These are phyloP conservation scores for Dioscorea dumetorum DNA, from an alignment of 106 monocot genomes.

Conservation along the genomic window DNA sequence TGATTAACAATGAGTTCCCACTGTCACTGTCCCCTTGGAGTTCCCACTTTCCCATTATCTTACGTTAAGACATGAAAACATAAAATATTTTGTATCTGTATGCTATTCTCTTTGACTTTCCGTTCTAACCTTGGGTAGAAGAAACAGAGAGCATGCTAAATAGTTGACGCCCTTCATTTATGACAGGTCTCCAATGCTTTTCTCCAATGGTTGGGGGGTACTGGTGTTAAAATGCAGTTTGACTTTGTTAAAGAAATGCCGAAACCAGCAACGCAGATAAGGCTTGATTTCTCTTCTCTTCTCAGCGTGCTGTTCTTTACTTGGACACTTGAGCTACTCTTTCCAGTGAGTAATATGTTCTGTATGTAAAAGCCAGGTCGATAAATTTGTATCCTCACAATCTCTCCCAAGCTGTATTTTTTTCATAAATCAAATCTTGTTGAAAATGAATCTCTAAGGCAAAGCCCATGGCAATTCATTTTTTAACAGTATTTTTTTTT, in stretches of 20 bases:
- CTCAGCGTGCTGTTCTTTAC: conserved; percentile 66
- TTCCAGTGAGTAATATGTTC: conserved; percentile 40
- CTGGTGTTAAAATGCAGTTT: conserved; percentile 30
- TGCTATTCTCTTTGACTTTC: too few relatives aligned
- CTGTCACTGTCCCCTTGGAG: too few relatives aligned
- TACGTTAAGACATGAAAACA: too few relatives aligned
- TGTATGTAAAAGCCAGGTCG: background rate
- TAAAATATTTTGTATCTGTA: too few relatives aligned
- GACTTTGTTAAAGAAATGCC: conserved; percentile 80
- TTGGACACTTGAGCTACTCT: conserved; percentile 61
- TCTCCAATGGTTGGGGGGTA: conserved; percentile 27
- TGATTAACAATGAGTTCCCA: too few relatives aligned
- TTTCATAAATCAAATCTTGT: background rate
- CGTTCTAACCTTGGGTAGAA: too few relatives aligned
- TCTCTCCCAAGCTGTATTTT: background rate
- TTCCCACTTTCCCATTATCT: too few relatives aligned
- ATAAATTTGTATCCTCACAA: background rate
- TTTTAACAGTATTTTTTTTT: background rate
- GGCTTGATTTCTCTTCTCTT: conserved; percentile 57
- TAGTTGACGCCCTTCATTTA: background rate
- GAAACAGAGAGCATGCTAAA: too few relatives aligned
- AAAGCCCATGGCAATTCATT: background rate
- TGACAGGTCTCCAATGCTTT: conserved; percentile 44
- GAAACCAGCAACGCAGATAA: conserved; percentile 34
- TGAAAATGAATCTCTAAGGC: background rate